Base-by-base conservation (phyloP, 352 stramenopile genomes). In the Ochromonadaceae sp. region DNA sequence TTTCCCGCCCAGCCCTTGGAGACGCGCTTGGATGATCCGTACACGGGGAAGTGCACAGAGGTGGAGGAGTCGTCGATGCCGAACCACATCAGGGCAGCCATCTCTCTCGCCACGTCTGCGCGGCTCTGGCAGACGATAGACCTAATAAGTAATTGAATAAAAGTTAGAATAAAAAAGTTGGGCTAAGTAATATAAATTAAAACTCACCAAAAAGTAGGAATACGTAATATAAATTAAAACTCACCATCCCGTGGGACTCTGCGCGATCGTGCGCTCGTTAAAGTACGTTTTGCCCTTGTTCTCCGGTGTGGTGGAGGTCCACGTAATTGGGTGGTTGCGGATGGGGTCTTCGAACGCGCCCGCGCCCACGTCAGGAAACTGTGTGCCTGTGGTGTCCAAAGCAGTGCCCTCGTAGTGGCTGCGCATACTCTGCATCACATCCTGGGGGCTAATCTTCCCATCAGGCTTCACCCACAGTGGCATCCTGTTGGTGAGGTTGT, bases 261-360 rank as follows among this genome's bases (percentile, higher is more conserved):
- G 76, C 25, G 69, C 77, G 57, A 81, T 67, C 31, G 65, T 67
- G 22, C 77, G 65, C 71, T 83, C 77, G 67, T 82, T 81, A 47
- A 79, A 70, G 55, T 81, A 83, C 0, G 32, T 69, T 35, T 70
- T 68, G 31, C 56, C 60, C 30, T 59, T 58, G 12, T n/a, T n/a
- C 22, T 43, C 28, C 34, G 15, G 22, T 5, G 26, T 53, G n/a
- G 49, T 43, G 10, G 49, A 58, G 25, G 56, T 35, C 72, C 72
- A 78, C 20, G 40, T 50, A 28, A 81, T 65, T 1, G 74, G 74
- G 32, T 76, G 47, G 9, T 62, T 65, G 40, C 76, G 68, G 65
- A 81, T 77, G 2, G 72, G 69, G 26, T 50, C 31, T 39, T 59
- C 52, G 48, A 70, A 77, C n/a, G 70, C 35, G 30, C 74, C 75